phyloP scores from a whole-genome alignment of 129 eudicot species.

The Mikania micrantha region DNA sequence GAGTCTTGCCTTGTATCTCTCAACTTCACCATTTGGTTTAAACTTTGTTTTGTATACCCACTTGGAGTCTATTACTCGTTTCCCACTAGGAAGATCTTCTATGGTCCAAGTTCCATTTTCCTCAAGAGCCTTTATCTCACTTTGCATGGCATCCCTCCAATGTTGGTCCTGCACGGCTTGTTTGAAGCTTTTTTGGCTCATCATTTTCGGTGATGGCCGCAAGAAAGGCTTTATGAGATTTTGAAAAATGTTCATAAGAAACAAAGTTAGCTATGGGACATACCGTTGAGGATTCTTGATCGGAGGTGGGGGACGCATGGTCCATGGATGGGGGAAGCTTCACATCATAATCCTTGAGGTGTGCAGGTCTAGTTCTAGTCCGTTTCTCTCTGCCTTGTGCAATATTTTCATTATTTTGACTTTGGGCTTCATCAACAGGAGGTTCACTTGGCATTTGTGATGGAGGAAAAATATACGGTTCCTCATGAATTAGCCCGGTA shows the following conservation, averaged over 20 bases:
- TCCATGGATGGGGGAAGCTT: background rate
- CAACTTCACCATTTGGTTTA: too few relatives aligned
- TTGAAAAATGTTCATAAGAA: background rate
- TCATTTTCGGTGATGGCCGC: too few relatives aligned
- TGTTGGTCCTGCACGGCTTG: too few relatives aligned
- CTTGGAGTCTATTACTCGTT: background rate
- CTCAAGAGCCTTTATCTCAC: too few relatives aligned
- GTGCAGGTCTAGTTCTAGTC: background rate
- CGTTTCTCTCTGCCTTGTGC: background rate
- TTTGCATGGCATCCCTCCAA: too few relatives aligned
- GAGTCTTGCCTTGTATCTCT: too few relatives aligned
- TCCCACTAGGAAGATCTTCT: background rate
- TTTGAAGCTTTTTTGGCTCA: too few relatives aligned
- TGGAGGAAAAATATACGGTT: background rate
- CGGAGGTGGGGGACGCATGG: background rate
- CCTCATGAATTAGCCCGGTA: background rate
- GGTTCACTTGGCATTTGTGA: background rate
- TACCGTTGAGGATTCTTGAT: background rate
- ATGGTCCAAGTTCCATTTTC: background rate
- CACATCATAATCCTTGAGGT: background rate
- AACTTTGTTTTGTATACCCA: background rate
- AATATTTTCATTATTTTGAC: background rate
- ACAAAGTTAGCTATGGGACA: conserved; percentile 5
- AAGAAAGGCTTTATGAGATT: too few relatives aligned
- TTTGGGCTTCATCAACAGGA: background rate